These are phyloP conservation scores for Coriolopsis trogii DNA, from an alignment of 1,284 basidiomycete species.

Conservation along the genomic window DNA sequence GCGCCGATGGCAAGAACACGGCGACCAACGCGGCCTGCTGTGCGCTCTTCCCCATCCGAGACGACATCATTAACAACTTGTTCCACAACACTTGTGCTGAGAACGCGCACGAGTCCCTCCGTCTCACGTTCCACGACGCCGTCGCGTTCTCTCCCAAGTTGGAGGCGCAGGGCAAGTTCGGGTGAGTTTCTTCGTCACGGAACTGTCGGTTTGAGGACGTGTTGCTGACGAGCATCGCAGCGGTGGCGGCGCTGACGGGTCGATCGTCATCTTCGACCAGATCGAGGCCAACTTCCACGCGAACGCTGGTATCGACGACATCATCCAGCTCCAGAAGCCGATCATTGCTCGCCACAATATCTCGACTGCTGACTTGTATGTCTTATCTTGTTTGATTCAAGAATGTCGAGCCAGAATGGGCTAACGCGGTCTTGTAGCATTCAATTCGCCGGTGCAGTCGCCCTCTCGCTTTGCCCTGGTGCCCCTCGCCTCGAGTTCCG, in stretches of 20 bases:
- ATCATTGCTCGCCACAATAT: conserved; percentile 1
- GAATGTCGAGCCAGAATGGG: background rate
- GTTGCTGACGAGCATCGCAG: background rate
- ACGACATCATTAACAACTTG: conserved; percentile 2
- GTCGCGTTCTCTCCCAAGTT: conserved; percentile 20
- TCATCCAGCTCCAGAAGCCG: conserved; percentile 2
- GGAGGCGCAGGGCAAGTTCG: conserved; percentile 4
- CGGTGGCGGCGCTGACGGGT: conserved; percentile 3
- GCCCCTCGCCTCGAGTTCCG: conserved; percentile 28
- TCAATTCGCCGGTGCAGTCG: conserved; percentile 33
- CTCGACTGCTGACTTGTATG: conserved; percentile 2
- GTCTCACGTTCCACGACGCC: conserved; percentile 22
- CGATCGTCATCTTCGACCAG: background rate
- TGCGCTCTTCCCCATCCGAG: conserved; percentile 26
- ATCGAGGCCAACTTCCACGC: conserved; percentile 1
- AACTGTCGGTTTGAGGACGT: background rate
- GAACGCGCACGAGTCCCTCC: conserved; percentile 3
- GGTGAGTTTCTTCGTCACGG: background rate
- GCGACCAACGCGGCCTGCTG: conserved; percentile 41
- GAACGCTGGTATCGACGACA: conserved; percentile 1
- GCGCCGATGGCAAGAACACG: conserved; percentile 23
- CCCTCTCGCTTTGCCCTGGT: conserved; percentile 30
- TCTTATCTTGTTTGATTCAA: background rate
- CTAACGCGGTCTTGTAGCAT: conserved; percentile 13
- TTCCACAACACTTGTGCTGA: conserved; percentile 4